Conservation (phyloP, 805 yeast genomes). For the Candida hispaniensis region DNA sequence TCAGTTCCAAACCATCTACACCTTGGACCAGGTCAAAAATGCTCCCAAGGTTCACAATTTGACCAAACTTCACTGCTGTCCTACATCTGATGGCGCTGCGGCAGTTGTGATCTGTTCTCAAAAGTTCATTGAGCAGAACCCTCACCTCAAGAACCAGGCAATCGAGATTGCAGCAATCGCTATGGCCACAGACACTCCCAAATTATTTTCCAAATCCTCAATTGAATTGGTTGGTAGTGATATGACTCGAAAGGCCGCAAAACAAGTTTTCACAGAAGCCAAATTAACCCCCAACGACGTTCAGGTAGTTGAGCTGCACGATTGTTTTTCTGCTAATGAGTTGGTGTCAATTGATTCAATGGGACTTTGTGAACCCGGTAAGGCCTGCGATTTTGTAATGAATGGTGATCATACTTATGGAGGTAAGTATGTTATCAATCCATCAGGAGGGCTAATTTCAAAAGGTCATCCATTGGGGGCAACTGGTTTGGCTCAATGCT, state of each 20-base stretch:
- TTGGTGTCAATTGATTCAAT: slow-evolving; percentile 22
- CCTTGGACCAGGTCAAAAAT: slow-evolving; percentile 22
- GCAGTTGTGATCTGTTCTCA: slow-evolving; percentile 23
- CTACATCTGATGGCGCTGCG: slow-evolving; percentile 25
- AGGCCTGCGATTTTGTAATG: slow-evolving; percentile 21
- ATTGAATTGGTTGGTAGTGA: slow-evolving; percentile 22
- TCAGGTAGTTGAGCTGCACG: slow-evolving; percentile 24
- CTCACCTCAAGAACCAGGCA: slow-evolving; percentile 21
- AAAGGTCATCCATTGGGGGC: slow-evolving; percentile 26
- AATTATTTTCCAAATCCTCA: slow-evolving; percentile 19
- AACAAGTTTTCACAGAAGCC: slow-evolving; percentile 18
- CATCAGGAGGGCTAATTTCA: slow-evolving; percentile 24
- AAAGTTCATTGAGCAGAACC: slow-evolving; percentile 21
- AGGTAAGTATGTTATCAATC: slow-evolving; percentile 23
- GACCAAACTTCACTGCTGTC: slow-evolving; percentile 24
- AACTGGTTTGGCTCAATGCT: slow-evolving; percentile 24
- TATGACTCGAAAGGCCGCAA: slow-evolving; percentile 22
- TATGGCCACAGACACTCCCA: slow-evolving; percentile 21
- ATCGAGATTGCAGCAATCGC: slow-evolving; percentile 23
- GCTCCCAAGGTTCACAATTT: slow-evolving; percentile 21
- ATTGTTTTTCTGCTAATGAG: slow-evolving; percentile 25
- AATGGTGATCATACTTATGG: slow-evolving; percentile 23
- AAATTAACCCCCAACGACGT: slow-evolving; percentile 21
- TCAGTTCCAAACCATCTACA: slow-evolving; percentile 22
- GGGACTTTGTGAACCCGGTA: slow-evolving; percentile 22